Conservation (phyloP, 1,284 basidiomycete genomes). For the Blastosporella zonata region DNA sequence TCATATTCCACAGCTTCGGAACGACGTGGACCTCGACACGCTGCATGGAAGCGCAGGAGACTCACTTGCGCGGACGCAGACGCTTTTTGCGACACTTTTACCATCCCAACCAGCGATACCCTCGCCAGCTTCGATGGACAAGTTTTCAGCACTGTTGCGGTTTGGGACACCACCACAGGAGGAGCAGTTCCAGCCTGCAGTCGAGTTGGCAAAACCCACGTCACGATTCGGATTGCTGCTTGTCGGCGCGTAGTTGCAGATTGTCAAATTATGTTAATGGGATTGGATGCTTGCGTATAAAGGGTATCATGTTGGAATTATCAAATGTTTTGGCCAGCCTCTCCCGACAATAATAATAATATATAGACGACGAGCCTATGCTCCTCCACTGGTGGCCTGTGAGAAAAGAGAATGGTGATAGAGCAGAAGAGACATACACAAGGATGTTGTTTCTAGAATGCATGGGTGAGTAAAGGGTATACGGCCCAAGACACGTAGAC, state of each 20-base stretch:
- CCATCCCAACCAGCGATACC: constrained; percentile 25
- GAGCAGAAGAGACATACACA: constrained; percentile 63
- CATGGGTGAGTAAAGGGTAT: constrained; percentile 3
- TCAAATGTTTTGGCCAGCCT: background rate
- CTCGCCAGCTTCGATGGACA: constrained; percentile 27
- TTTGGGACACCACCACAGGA: constrained; percentile 44
- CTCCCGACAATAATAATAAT: constrained; percentile 9
- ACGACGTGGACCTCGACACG: constrained; percentile 14
- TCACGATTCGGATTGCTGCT: constrained; percentile 49
- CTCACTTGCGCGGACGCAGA: constrained; percentile 43
- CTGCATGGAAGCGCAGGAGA: constrained; percentile 28
- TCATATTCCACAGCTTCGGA: constrained; percentile 18
- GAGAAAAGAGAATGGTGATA: constrained; percentile 8
- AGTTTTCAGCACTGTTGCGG: constrained; percentile 37
- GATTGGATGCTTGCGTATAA: background rate
- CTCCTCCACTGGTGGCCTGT: constrained; percentile 55
- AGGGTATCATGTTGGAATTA: background rate
- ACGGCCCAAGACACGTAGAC: constrained; percentile 32
- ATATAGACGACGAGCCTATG: constrained; percentile 37
- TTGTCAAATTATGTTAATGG: constrained; percentile 1
- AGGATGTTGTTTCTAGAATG: constrained; percentile 84
- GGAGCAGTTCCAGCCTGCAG: constrained; percentile 44
- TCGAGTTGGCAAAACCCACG: constrained; percentile 54
- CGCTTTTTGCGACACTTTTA: constrained; percentile 45
- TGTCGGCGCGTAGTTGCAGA: constrained; percentile 26